Percentiles rank a stretch among this genome's conserved stretches.
phyloP scores from a whole-genome alignment of 306 rosid species.

The Vigna hirtella region DNA sequence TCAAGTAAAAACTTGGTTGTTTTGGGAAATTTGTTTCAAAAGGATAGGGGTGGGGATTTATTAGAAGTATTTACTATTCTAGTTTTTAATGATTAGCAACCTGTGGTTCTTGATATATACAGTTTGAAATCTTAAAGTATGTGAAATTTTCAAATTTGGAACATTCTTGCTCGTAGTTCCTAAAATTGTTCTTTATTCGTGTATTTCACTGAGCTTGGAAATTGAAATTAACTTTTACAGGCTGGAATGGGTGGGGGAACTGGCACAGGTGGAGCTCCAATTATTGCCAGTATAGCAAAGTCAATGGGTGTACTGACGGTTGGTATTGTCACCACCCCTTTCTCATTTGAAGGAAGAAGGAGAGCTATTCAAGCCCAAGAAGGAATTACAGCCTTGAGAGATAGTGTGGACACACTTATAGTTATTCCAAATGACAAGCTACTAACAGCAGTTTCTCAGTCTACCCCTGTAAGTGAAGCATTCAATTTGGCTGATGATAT shows the following conservation, averaged over 20 bases:
- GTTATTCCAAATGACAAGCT: slow-evolving; percentile 93
- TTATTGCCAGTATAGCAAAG: slow-evolving; percentile 84
- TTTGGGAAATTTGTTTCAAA: not conserved
- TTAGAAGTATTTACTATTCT: not conserved
- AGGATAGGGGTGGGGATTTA: not conserved
- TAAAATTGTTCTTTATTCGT: not conserved
- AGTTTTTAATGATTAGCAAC: slow-evolving; percentile 3
- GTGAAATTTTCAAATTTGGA: slow-evolving; percentile 9
- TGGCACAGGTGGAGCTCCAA: slow-evolving; percentile 92
- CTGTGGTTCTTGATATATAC: not conserved
- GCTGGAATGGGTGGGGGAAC: slow-evolving; percentile 99
- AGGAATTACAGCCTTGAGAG: slow-evolving; percentile 90
- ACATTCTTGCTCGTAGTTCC: slow-evolving; percentile 22
- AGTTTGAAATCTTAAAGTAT: slow-evolving; percentile 15
- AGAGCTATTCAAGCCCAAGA: slow-evolving; percentile 95
- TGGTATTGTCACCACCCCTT: slow-evolving; percentile 89
- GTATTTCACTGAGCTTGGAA: slow-evolving; percentile 36
- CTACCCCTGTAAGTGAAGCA: slow-evolving; percentile 92
- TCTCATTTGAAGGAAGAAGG: slow-evolving; percentile 87
- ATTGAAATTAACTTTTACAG: slow-evolving; percentile 49
- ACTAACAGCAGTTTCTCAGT: slow-evolving; percentile 83
- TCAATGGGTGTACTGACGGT: slow-evolving; percentile 92
- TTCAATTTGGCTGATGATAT: slow-evolving; percentile 91
- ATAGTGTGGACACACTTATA: slow-evolving; percentile 82
- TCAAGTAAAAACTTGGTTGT: slow-evolving; percentile 15